Percentiles rank a stretch among this genome's conserved stretches.
Conservation (phyloP, 192 early-diverging fungal species). For the Umbelopsis sp. region DNA sequence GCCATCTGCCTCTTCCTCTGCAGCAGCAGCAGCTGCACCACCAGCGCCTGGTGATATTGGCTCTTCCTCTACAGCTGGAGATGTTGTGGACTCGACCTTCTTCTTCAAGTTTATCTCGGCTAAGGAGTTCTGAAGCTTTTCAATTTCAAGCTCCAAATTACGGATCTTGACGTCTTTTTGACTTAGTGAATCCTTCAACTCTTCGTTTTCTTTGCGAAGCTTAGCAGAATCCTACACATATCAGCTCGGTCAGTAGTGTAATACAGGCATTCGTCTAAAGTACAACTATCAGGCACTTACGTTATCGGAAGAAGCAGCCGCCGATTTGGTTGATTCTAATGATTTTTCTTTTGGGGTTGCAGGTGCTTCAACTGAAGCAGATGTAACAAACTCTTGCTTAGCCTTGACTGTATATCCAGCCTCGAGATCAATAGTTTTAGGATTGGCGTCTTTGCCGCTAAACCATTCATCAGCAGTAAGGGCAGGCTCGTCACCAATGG, state of each 20-base stretch:
- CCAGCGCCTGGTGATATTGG: not conserved
- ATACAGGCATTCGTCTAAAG: not conserved
- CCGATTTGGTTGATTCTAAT: not conserved
- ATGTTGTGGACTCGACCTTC: conserved; percentile 7
- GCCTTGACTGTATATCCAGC: conserved; percentile 65
- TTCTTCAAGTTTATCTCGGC: conserved; percentile 31
- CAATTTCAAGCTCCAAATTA: conserved; percentile 79
- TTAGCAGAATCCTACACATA: conserved; percentile 16
- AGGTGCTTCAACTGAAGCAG: conserved; percentile 56
- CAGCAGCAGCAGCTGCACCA: conserved; percentile 1
- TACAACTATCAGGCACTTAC: not conserved
- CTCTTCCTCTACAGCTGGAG: not conserved
- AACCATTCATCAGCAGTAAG: conserved; percentile 94
- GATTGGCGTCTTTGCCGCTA: conserved; percentile 79
- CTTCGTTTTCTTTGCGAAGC: conserved; percentile 80
- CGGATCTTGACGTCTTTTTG: conserved; percentile 78
- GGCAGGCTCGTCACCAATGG: conserved; percentile 76
- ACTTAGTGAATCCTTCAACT: conserved; percentile 74
- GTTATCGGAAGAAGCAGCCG: not conserved
- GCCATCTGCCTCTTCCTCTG: not conserved
- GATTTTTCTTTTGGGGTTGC: not conserved
- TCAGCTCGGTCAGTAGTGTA: not conserved
- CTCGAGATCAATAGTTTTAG: conserved; percentile 77
- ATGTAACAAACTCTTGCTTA: conserved; percentile 81
- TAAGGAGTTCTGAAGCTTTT: conserved; percentile 44